Base-by-base conservation (phyloP, 192 early-diverging fungal genomes). In the Geranomyces variabilis region DNA sequence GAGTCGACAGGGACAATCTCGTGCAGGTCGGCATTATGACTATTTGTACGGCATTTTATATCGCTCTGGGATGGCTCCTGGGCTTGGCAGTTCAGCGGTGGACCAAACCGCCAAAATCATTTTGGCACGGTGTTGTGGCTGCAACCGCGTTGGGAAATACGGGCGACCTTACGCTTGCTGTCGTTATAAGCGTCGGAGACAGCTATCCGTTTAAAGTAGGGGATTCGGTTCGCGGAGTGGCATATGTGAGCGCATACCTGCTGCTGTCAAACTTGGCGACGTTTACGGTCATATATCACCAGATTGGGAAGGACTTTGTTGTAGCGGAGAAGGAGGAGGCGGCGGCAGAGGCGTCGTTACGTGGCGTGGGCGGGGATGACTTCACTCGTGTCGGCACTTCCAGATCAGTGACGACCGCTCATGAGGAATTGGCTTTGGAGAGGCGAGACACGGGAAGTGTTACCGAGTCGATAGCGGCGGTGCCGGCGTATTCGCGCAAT, bases 111-210 rank as follows among this genome's bases (percentile, higher is more conserved):
- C 57, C 34, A 5, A n/a, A 15, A 33, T 8, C 0, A 22, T 57
- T 68, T 34, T 28, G 31, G 26, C 21, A 30, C 47, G 34, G 33
- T 24, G 28, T 26, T 21, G 33, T 57, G 53, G 66, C 64, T 43
- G 77, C 77, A 4, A 73, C 69, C 15, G 34, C 77, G 31, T 66
- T 78, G 68, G 73, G 72, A 7, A 79, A 78, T 44, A 69, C 59
- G 69, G 69, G 22, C 57, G 77, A 78, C 63, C 53, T 78, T 19
- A 34, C 77, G 12, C 57, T 78, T 10, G 77, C 77, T 8, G 68
- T 78, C n/a, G 55, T 75, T 43, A 33, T 70, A 0, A 49, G 59
- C 12, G 9, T 78, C 21, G 71, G 77, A 41, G 67, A 78, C 45
- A 33, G 15, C 6, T 31, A 36, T 0, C 77, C 77, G 33, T 78